Evolutionary conservation across 257 asterid species (phyloP).

Genomic region (Coffea eugenioides): DNA sequence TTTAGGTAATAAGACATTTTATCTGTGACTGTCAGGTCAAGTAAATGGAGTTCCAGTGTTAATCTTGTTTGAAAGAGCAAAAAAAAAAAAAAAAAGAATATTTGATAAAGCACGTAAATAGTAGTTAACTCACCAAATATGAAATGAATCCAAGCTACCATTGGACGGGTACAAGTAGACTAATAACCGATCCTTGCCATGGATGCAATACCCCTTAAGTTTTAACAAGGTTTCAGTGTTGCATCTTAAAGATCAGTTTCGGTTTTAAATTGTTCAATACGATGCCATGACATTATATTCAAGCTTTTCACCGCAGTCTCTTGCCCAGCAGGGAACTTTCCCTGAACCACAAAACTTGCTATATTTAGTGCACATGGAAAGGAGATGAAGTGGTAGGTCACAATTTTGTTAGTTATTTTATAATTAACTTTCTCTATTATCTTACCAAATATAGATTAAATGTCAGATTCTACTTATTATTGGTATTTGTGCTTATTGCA

Average conservation of each 20-base stretch:
- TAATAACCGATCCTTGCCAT: not conserved
- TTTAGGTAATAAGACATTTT: too few relatives aligned
- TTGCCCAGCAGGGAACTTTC: not conserved
- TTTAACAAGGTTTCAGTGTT: not conserved
- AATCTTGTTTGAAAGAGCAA: too few relatives aligned
- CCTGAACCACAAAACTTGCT: not conserved
- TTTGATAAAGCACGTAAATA: not conserved
- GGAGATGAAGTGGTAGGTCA: too few relatives aligned
- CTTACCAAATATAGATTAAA: too few relatives aligned
- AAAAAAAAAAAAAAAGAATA: too few relatives aligned
- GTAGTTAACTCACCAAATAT: not conserved
- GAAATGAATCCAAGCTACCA: not conserved
- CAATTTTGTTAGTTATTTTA: too few relatives aligned
- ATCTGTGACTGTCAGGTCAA: too few relatives aligned
- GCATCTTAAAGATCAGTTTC: not conserved
- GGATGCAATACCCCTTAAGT: not conserved
- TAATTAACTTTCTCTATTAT: too few relatives aligned
- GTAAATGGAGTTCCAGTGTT: too few relatives aligned
- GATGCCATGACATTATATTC: not conserved
- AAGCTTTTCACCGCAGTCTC: conserved; percentile 9
- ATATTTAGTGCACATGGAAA: not conserved
- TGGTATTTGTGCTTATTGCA: too few relatives aligned
- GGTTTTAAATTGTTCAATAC: not conserved
- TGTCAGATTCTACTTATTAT: too few relatives aligned
- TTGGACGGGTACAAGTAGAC: not conserved